phyloP scores from a whole-genome alignment of 208 protist species.

The Trypanosoma platydactyli region DNA sequence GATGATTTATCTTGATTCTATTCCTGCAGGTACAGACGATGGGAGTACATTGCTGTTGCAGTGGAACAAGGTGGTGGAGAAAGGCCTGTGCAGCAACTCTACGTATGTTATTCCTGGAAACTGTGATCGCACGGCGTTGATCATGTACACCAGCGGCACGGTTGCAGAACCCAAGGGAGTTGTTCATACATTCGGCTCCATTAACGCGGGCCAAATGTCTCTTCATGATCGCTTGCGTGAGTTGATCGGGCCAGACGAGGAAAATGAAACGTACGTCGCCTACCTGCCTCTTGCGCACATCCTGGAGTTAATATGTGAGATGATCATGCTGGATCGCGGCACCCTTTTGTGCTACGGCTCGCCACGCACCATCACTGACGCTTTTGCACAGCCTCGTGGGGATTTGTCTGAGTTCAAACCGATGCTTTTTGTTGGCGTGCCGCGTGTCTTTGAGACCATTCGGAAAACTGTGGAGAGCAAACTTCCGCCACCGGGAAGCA shows the following conservation, averaged over 20 bases:
- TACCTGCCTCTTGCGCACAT: slow-evolving; percentile 87
- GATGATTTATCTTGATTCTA: slow-evolving; percentile 59
- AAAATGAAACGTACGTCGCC: slow-evolving; percentile 62
- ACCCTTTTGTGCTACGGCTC: slow-evolving; percentile 67
- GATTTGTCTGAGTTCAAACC: slow-evolving; percentile 78
- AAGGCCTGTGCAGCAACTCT: slow-evolving; percentile 26
- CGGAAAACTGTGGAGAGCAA: slow-evolving; percentile 42
- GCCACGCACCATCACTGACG: slow-evolving; percentile 57
- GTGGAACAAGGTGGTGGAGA: slow-evolving; percentile 55
- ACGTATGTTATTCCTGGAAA: slow-evolving; percentile 34
- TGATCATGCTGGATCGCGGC: slow-evolving; percentile 42
- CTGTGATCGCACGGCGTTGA: slow-evolving; percentile 48
- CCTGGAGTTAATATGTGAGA: slow-evolving; percentile 61
- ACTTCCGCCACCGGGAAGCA: slow-evolving; percentile 37
- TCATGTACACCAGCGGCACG: too few species aligned
- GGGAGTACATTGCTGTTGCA: slow-evolving; percentile 29
- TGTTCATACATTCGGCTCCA: slow-evolving; percentile 70
- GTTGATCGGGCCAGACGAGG: slow-evolving; percentile 40
- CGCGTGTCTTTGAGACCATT: slow-evolving; percentile 61
- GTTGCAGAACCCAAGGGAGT: slow-evolving; percentile 79
- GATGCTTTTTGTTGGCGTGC: slow-evolving; percentile 57
- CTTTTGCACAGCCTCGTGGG: slow-evolving; percentile 51
- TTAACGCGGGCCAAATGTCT: slow-evolving; percentile 33
- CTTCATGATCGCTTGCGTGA: slow-evolving; percentile 27
- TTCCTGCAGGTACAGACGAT: slow-evolving; percentile 32